Evolutionary conservation across 179 eudicot species (phyloP).

Genomic region (Patellifolia procumbens): DNA sequence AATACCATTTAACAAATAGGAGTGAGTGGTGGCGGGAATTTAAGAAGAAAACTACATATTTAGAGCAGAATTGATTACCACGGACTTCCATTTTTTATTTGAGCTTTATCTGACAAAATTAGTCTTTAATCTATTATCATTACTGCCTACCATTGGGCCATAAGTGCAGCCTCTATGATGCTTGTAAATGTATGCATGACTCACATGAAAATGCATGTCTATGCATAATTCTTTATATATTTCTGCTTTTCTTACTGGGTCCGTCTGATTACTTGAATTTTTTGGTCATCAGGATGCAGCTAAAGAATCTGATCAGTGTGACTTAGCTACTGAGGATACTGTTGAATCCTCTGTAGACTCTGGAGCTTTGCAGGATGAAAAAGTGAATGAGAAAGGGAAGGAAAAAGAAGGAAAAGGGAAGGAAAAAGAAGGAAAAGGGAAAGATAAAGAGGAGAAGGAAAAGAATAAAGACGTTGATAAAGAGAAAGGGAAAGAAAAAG

Average conservation of each 20-base stretch:
- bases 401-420: constrained; percentile 43
- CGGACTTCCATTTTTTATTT: no score
- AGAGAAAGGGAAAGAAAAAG: constrained; percentile 83
- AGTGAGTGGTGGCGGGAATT: no score
- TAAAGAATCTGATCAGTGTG: constrained; percentile 65
- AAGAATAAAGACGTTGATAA: constrained; percentile 64
- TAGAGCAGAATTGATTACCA: no score
- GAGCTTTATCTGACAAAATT: no score
- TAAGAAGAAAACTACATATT: no score
- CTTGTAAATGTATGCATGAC: background rate
- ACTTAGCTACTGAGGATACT: constrained; percentile 48
- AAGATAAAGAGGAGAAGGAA: constrained; percentile 77
- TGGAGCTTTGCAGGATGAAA: constrained; percentile 57
- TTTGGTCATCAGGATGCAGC: constrained; percentile 50
- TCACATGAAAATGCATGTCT: background rate
- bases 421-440: constrained; percentile 46
- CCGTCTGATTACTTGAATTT: background rate
- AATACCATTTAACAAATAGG: no score
- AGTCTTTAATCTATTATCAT: no score
- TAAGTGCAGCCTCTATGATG: background rate
- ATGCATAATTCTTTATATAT: background rate
- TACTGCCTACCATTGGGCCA: no score
- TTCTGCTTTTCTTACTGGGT: background rate
- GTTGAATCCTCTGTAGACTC: constrained; percentile 55
- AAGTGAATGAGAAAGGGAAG: constrained; percentile 54